These are phyloP conservation scores for Gymnopilus junonius DNA, from an alignment of 768 basidiomycete genomes.

Conservation along the genomic window DNA sequence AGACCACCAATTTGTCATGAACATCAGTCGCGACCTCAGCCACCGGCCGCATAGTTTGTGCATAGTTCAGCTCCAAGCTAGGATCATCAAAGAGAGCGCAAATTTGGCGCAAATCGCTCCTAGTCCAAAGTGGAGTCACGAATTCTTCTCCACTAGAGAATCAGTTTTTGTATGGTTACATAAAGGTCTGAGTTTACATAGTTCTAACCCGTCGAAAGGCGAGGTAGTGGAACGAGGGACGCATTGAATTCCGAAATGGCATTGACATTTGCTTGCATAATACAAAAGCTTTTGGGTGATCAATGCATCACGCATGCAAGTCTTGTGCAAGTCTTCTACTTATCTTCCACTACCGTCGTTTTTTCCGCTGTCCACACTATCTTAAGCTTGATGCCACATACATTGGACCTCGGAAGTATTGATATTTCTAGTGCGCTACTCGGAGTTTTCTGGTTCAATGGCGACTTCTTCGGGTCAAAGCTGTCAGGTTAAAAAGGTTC, in stretches of 20 bases:
- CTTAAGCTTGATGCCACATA: background rate
- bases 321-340: background rate
- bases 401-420: background rate
- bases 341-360: background rate
- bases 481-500: background rate
- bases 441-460: background rate
- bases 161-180: too few species aligned
- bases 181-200: too few species aligned
- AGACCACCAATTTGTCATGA: background rate
- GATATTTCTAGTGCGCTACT: background rate
- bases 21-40: background rate
- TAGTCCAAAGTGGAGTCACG: background rate
- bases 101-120: too few species aligned
- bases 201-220: too few species aligned
- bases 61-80: background rate
- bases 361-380: background rate
- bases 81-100: background rate
- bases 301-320: too few species aligned
- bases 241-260: too few species aligned
- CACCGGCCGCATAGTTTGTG: background rate
- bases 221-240: too few species aligned
- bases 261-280: too few species aligned
- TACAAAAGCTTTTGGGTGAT: too few species aligned
- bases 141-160: background rate
- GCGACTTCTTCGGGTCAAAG: background rate